Base-by-base conservation (phyloP, 2,329 filamentous ascomycete genomes). In the Fusarium pseudograminearum region DNA sequence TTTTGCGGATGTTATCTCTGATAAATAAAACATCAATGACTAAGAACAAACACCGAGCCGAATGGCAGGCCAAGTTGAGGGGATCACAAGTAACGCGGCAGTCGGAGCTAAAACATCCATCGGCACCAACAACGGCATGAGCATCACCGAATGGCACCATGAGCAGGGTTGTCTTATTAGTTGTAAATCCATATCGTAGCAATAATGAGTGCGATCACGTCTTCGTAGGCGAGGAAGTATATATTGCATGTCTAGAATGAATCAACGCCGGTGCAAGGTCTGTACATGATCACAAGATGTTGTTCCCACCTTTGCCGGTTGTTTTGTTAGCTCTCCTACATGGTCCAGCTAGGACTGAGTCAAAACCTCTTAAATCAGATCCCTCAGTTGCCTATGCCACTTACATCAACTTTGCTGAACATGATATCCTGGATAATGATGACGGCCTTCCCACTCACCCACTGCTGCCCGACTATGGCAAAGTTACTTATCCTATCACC, bases 1-100 rank as follows among this genome's bases (percentile, higher is more conserved):
- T 30, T 30, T 12, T 30, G 10, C 0, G 28, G 4, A 30, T 30
- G 3, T 11, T 2, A 12, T 5, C 28, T 1, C 10, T 1, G 28
- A 30, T 5, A 30, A 26, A 26, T n/a, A n/a, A n/a, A n/a, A n/a
- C n/a, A n/a, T n/a, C n/a, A n/a, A n/a, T n/a, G n/a, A n/a, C n/a
- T n/a, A n/a, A n/a, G n/a, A n/a, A n/a, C n/a, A n/a, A n/a, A n/a
- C 4, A 7, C 34, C 5, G 34, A 38, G 34, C 34, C 3, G 34
- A 38, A n/a, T 9, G 2, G 10, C 4, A 38, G 10, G 5, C 34
- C 5, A 18, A 12, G 2, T 16, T 5, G 18, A 11, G 18, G 7
- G 34, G 34, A 5, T 12, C 34, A 12, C 34, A 3, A n/a, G 9
- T 8, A 8, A 38, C 10, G 34, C 36, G 36, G 36, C 36, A 38